These are phyloP conservation scores for Neurospora sp. DNA, from an alignment of 495 filamentous ascomycete species.

Conservation along the genomic window DNA sequence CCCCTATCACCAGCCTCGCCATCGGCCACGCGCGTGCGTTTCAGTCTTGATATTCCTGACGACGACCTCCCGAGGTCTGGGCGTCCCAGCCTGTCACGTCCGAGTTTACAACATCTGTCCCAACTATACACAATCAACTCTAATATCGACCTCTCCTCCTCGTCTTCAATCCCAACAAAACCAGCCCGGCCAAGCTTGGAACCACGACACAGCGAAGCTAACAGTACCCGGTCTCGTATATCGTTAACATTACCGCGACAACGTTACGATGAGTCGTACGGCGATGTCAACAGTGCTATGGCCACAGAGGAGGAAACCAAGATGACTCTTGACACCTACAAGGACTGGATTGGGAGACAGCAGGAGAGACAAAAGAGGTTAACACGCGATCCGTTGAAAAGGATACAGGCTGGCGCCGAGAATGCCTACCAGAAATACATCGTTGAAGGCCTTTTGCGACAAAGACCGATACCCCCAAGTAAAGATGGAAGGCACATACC, in stretches of 20 bases:
- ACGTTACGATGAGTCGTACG: slow-evolving; percentile 17
- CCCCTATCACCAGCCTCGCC: background rate
- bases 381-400: slow-evolving; percentile 9
- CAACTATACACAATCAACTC: slow-evolving; percentile 23
- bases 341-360: slow-evolving; percentile 15
- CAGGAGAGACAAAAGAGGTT: slow-evolving; percentile 11
- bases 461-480: slow-evolving; percentile 34
- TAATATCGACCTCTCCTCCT: slow-evolving; percentile 4
- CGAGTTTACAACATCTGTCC: slow-evolving; percentile 3
- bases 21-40: background rate
- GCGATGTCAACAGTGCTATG: slow-evolving; percentile 7
- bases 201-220: background rate
- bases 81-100: background rate
- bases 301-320: slow-evolving; percentile 11
- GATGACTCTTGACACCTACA: slow-evolving; percentile 10
- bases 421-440: slow-evolving; percentile 29
- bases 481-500: slow-evolving; percentile 56
- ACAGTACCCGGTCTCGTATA: slow-evolving; percentile 7
- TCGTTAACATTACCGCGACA: slow-evolving; percentile 19
- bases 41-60: background rate
- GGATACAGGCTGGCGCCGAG: background rate
- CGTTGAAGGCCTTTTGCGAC: slow-evolving; percentile 35
- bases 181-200: background rate
- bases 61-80: background rate
- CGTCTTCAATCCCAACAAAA: slow-evolving; percentile 1